Evolutionary conservation across 176 grass and related monocot genomes (phyloP), one percentile per base, ranked within the genome.

Genomic region (Tillandsia leiboldiana): DNA sequence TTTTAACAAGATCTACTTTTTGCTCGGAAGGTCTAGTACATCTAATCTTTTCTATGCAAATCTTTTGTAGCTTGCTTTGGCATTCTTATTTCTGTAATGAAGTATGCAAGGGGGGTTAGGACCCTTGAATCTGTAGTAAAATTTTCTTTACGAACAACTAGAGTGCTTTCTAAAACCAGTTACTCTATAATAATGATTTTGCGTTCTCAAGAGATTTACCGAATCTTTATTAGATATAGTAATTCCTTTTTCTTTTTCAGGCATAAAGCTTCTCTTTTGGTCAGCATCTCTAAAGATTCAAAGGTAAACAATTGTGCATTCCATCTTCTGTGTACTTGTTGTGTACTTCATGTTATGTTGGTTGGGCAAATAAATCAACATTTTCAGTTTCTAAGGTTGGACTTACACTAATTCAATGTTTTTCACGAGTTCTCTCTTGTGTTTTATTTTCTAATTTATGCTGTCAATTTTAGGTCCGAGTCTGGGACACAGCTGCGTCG

Each of bases 241-340:
- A 42, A 42, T 42, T 33, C 10, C 18, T 73, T 64, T 67, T 87
- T 66, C 22, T 22, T 69, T 73, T 80, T 62, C 85, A 96, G 92
- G 86, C 86, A 96, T 76, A 96, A 87, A 73, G 48, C 86, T 11
- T 92, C 92, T 51, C 83, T 96, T 48, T 69, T 96, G 78, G 87
- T 89, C 61, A 96, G 92, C 83, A 69, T 85, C 63, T 96, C 92
- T 67, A 92, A 85, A 87, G 88, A 96, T 77, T 87, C 83, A 51
- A 96, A 83, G 86, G 92, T 96, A 89, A 76, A 14, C 48, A 2
- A 10, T 20, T 22, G n/a, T 51, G 33, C 12, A 11, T 28, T 8
- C 49, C 13, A 72, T 58, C n/a, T 63, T 75, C 54, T 51, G 18
- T 18, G 15, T 61, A 61, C 17, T 18, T 8, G 22, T n/a, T 20